These are phyloP conservation scores for Hyphopichia wangnamkhiaoensis DNA, from an alignment of 1,139 yeast species.

Conservation along the genomic window DNA sequence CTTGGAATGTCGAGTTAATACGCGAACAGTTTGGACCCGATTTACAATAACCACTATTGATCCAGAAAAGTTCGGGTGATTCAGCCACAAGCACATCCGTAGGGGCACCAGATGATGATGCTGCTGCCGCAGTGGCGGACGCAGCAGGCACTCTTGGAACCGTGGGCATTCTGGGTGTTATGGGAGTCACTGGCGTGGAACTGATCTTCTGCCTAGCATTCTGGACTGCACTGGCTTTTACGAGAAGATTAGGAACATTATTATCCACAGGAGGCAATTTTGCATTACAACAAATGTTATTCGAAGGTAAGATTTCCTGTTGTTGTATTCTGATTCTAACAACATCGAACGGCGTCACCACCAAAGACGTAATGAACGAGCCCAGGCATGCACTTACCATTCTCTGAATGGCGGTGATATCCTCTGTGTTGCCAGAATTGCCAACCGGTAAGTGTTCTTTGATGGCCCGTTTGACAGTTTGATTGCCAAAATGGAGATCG, in stretches of 20 bases:
- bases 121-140: constrained; percentile 3
- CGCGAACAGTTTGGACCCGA: constrained; percentile 33
- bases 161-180: not conserved
- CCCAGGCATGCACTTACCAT: constrained; percentile 94
- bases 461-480: not conserved
- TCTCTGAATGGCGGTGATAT: constrained; percentile 57
- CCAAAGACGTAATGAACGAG: constrained; percentile 80
- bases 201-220: not conserved
- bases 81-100: constrained; percentile 3
- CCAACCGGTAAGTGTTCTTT: not conserved
- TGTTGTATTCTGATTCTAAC: constrained; percentile 89
- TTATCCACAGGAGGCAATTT: no score
- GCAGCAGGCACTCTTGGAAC: not conserved
- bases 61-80: constrained; percentile 41
- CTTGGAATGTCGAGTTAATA: constrained; percentile 67
- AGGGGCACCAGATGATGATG: constrained; percentile 3
- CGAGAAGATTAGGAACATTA: no score
- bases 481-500: constrained; percentile 10
- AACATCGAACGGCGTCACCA: constrained; percentile 93
- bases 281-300: constrained; percentile 30
- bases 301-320: constrained; percentile 61
- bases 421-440: constrained; percentile 11
- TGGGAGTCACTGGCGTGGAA: not conserved
- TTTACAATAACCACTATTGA: constrained; percentile 39
- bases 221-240: not conserved